phyloP scores from a whole-genome alignment of 116 monocot species.

The Zostera marina region DNA sequence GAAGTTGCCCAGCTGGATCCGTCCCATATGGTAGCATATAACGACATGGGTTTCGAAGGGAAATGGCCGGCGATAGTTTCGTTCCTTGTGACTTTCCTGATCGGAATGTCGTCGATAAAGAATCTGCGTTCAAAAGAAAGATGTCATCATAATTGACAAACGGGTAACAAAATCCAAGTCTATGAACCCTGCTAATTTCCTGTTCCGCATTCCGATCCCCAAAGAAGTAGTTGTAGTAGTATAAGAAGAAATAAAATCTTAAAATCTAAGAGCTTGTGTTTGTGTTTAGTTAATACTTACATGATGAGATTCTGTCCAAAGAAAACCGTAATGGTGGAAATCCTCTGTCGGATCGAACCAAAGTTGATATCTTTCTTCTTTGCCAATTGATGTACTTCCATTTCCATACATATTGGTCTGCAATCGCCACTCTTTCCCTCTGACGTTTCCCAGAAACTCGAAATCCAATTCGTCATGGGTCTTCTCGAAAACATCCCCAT shows the following conservation, averaged over 20 bases:
- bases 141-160: background rate
- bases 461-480: constrained; percentile 27
- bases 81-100: constrained; percentile 20
- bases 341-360: constrained; percentile 22
- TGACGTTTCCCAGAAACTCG: constrained; percentile 26
- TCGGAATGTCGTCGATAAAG: constrained; percentile 19
- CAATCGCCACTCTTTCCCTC: constrained; percentile 19
- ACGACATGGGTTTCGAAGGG: constrained; percentile 44
- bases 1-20: too few species aligned
- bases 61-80: constrained; percentile 16
- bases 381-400: constrained; percentile 20
- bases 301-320: constrained; percentile 14
- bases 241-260: too few species aligned
- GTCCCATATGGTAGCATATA: too few species aligned
- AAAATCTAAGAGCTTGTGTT: too few species aligned
- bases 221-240: too few species aligned
- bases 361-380: constrained; percentile 17
- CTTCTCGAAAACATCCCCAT: constrained; percentile 21
- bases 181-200: too few species aligned
- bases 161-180: too few species aligned
- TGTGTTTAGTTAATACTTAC: too few species aligned
- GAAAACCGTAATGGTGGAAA: constrained; percentile 19
- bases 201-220: background rate
- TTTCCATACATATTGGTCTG: constrained; percentile 27
- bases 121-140: constrained; percentile 14